Conservation (phyloP, 192 early-diverging fungal species). For the Funneliformis mosseae region DNA sequence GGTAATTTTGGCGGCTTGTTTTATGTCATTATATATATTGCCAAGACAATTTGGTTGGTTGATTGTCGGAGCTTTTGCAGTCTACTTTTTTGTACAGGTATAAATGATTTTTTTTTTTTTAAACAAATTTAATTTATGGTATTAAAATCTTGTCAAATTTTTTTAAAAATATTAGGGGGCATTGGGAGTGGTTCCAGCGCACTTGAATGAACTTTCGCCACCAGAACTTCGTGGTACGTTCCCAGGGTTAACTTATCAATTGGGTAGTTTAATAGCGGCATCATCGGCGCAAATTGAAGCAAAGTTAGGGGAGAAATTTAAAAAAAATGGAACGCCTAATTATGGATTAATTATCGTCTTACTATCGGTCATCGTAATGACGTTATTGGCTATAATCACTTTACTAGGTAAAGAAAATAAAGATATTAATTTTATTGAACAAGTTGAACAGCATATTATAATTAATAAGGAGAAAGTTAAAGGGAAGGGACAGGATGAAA, state of each 20-base stretch:
- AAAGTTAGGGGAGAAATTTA: slow-evolving; percentile 40
- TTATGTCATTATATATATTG: slow-evolving; percentile 71
- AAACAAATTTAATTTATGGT: not conserved
- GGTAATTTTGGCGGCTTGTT: slow-evolving; percentile 54
- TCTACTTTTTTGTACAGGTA: slow-evolving; percentile 64
- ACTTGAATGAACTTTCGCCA: slow-evolving; percentile 72
- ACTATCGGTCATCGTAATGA: slow-evolving; percentile 51
- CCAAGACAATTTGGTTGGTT: slow-evolving; percentile 41
- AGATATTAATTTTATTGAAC: slow-evolving; percentile 51
- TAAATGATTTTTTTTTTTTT: not conserved
- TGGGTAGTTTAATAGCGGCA: slow-evolving; percentile 67
- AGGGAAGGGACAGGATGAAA: not conserved
- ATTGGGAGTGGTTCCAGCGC: slow-evolving; percentile 66
- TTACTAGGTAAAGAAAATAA: slow-evolving; percentile 62
- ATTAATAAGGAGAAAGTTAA: not conserved
- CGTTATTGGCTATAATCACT: slow-evolving; percentile 44
- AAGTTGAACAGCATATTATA: not conserved
- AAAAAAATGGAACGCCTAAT: slow-evolving; percentile 40
- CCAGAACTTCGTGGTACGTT: slow-evolving; percentile 65
- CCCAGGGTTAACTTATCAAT: slow-evolving; percentile 76
- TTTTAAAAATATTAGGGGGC: slow-evolving; percentile 5
- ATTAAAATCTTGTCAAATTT: not conserved
- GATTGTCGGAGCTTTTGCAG: slow-evolving; percentile 47
- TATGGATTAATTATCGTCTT: slow-evolving; percentile 61
- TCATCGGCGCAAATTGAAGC: slow-evolving; percentile 60